Base-by-base conservation (phyloP, 768 basidiomycete genomes). In the Jaapia argillacea region DNA sequence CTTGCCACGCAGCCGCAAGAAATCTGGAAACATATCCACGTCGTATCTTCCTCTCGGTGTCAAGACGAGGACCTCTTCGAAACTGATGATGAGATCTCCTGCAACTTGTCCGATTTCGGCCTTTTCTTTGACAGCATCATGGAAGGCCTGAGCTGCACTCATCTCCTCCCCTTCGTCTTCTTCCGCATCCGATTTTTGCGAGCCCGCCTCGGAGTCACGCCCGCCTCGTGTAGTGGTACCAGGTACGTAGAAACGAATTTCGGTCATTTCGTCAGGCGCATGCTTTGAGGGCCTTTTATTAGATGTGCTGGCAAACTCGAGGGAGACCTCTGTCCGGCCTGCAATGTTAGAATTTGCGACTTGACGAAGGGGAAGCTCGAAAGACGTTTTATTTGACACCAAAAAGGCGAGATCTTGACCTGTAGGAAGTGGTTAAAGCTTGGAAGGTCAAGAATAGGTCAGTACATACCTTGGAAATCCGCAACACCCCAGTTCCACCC, bases 401-500 rank as follows among this genome's bases (percentile, higher is more conserved):
- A 85, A 67, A 62, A 99, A 99, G 4, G 85, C 86, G 24, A 99
- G 71, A 42, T 99, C 92, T 60, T 85, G 78, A 33, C 89, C 94
- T 97, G 47, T 27, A 12, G 24, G 14, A 21, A 36, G 13, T 27
- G 41, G 37, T 22, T 21, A 10, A 21, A 10, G 37, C 12, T 10
- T 38, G 21, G 13, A 21, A 12, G 10, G 10, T 7, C 20, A 21
- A 37, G 45, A 37, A 35, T 33, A 4, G 16, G 22, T 40, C 33
- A 14, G 38, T 31, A 52, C 69, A 44, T 48, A 89, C 94, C 89
- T 74, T 89, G 85, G 49, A 98, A 88, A 56, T 94, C 90, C 2
- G 89, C 87, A 24, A 83, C 76, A 4, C 96, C 96, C 96, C 96
- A 98, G 60, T 99, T 98, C 91, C 91, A 98, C 1, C 96, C 96